These are phyloP conservation scores for Neophaeococcomyces mojaviensis DNA, from an alignment of 2,329 filamentous ascomycete genomes.

Conservation along the genomic window DNA sequence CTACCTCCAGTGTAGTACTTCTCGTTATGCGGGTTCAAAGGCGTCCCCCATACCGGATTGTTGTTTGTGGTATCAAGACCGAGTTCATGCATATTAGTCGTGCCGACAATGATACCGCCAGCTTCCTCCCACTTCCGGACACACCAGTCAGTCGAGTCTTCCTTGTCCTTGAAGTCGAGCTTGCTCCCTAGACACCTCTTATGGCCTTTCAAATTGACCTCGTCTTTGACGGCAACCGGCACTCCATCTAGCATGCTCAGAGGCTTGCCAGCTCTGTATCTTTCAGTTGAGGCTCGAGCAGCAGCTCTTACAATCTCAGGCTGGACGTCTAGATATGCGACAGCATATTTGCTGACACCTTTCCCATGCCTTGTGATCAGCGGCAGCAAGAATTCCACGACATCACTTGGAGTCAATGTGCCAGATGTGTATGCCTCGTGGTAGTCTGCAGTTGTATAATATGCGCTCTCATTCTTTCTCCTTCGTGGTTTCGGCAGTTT, in stretches of 20 bases:
- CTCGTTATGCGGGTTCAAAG: slow-evolving; percentile 68
- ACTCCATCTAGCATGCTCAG: slow-evolving; percentile 71
- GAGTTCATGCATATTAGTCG: slow-evolving; percentile 72
- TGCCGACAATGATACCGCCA: slow-evolving; percentile 68
- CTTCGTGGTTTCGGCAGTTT: slow-evolving; percentile 27
- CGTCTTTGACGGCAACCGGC: slow-evolving; percentile 77
- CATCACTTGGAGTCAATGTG: slow-evolving; percentile 61
- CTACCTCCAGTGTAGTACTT: slow-evolving; percentile 75
- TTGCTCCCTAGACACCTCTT: slow-evolving; percentile 58
- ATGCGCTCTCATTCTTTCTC: slow-evolving; percentile 39
- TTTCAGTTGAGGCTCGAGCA: slow-evolving; percentile 63
- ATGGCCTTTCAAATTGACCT: slow-evolving; percentile 65
- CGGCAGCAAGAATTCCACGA: slow-evolving; percentile 63
- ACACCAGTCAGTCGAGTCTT: slow-evolving; percentile 58
- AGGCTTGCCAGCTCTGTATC: slow-evolving; percentile 60
- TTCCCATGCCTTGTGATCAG: slow-evolving; percentile 56
- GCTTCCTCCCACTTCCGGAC: slow-evolving; percentile 63
- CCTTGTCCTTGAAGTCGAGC: slow-evolving; percentile 45
- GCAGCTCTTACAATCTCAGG: slow-evolving; percentile 57
- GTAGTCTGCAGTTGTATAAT: slow-evolving; percentile 69
- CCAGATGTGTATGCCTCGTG: slow-evolving; percentile 66
- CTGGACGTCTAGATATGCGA: slow-evolving; percentile 64
- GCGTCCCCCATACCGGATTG: slow-evolving; percentile 67
- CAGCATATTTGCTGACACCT: slow-evolving; percentile 54
- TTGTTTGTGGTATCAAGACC: slow-evolving; percentile 78